Evolutionary conservation across 2,329 filamentous ascomycete species (phyloP).

Genomic region (Talaromyces albobiverticillius): DNA sequence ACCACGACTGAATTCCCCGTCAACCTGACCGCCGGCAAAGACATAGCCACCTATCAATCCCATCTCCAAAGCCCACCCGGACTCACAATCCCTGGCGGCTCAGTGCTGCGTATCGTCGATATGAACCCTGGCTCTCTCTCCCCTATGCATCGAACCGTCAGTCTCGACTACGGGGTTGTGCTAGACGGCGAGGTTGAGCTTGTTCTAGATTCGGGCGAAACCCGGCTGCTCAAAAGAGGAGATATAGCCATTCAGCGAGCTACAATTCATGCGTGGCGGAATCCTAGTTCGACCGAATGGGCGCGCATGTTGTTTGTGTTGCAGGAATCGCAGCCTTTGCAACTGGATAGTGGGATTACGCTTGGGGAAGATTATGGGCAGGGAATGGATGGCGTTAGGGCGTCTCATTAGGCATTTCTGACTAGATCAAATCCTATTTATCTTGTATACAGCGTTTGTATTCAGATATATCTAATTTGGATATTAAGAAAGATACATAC

Average conservation of each 20-base stretch:
- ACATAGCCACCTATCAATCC: conserved; percentile 46
- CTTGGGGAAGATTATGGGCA: conserved; percentile 18
- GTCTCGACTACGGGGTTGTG: conserved; percentile 55
- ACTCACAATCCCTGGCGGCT: conserved; percentile 47
- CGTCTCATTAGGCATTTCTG: too few species aligned
- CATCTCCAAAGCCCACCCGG: conserved; percentile 48
- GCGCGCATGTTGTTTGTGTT: conserved; percentile 41
- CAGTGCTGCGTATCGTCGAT: conserved; percentile 40
- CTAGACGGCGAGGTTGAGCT: conserved; percentile 55
- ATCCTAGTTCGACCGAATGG: conserved; percentile 48
- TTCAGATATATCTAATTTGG: too few species aligned
- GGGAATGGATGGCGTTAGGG: conserved; percentile 17
- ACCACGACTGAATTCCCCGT: conserved; percentile 49
- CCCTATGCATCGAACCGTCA: conserved; percentile 53
- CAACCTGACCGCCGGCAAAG: conserved; percentile 43
- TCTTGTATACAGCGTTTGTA: too few species aligned
- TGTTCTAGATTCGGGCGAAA: conserved; percentile 52
- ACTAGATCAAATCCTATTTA: too few species aligned
- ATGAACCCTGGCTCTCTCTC: conserved; percentile 38
- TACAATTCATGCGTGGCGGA: conserved; percentile 56
- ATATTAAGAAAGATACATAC: too few species aligned
- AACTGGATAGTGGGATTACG: conserved; percentile 22
- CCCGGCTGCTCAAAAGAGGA: conserved; percentile 45
- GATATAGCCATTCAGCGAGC: conserved; percentile 57
- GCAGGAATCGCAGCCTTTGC: conserved; percentile 8